These are phyloP conservation scores for Alternaria angustiovoidea DNA, from an alignment of 2,329 filamentous ascomycete genomes.

Conservation along the genomic window DNA sequence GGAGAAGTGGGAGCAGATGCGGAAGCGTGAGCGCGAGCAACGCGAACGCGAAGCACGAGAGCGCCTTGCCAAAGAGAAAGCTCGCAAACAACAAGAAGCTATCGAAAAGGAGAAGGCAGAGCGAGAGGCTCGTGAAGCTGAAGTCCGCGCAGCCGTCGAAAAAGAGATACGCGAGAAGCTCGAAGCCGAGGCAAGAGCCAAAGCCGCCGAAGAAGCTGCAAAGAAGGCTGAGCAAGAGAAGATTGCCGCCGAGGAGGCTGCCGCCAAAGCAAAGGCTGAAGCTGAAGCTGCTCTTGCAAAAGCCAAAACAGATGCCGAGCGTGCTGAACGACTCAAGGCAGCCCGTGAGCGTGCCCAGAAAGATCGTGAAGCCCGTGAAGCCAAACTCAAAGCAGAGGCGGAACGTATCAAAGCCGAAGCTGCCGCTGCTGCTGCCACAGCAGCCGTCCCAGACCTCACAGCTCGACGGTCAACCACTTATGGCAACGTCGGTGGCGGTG, in stretches of 20 bases:
- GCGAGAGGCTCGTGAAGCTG: slow-evolving; percentile 45
- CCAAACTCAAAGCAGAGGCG: slow-evolving; percentile 46
- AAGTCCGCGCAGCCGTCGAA: slow-evolving; percentile 48
- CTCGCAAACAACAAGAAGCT: slow-evolving; percentile 51
- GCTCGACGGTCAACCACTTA: slow-evolving; percentile 47
- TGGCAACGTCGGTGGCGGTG: slow-evolving; percentile 64
- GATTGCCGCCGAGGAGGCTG: slow-evolving; percentile 33
- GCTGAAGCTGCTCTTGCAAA: slow-evolving; percentile 43
- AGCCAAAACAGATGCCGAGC: slow-evolving; percentile 45
- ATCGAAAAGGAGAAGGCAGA: slow-evolving; percentile 54
- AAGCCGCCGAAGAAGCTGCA: slow-evolving; percentile 51
- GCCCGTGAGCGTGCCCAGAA: slow-evolving; percentile 51
- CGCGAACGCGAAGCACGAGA: slow-evolving; percentile 59
- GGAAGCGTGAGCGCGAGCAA: slow-evolving; percentile 58
- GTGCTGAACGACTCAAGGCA: slow-evolving; percentile 42
- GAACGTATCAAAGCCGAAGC: slow-evolving; percentile 38
- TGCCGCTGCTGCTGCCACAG: slow-evolving; percentile 31
- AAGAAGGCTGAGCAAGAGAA: slow-evolving; percentile 50
- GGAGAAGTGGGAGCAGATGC: slow-evolving; percentile 60
- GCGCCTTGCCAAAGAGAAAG: slow-evolving; percentile 52
- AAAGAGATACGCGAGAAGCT: slow-evolving; percentile 54
- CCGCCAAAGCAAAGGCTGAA: slow-evolving; percentile 44
- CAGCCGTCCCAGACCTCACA: slow-evolving; percentile 28
- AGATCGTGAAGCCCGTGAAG: slow-evolving; percentile 49
- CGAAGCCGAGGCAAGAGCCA: slow-evolving; percentile 50